These are phyloP conservation scores for Lipomyces yamanashiensis DNA, from an alignment of 805 yeast genomes.

Conservation along the genomic window DNA sequence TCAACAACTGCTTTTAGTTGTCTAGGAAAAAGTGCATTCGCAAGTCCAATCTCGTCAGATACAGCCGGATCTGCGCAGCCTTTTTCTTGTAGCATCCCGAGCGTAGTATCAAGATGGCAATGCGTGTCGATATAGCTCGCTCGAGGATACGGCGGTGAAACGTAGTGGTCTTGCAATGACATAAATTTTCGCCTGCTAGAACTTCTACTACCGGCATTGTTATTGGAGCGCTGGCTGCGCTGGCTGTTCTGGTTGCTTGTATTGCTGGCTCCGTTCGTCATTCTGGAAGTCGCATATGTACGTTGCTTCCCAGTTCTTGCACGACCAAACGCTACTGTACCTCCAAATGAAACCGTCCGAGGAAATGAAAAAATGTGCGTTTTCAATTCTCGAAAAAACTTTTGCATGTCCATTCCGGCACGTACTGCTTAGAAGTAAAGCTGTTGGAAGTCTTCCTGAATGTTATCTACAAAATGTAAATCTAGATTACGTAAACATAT, in stretches of 20 bases:
- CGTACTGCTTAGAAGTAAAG: no score
- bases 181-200: background rate
- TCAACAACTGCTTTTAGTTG: constrained; percentile 29
- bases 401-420: background rate
- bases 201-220: background rate
- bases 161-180: constrained; percentile 13
- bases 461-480: no score
- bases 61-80: constrained; percentile 4
- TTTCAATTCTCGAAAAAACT: background rate
- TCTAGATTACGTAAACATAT: no score
- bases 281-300: background rate
- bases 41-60: constrained; percentile 12
- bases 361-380: no score
- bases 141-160: background rate
- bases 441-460: no score
- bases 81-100: constrained; percentile 25
- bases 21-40: constrained; percentile 20
- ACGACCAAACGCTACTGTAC: no score
- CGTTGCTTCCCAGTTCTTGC: background rate
- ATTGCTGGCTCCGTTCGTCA: background rate
- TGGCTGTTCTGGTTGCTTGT: background rate
- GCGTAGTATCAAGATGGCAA: constrained; percentile 28
- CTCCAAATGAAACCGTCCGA: no score
- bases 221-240: background rate
- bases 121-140: constrained; percentile 26